Conservation (phyloP, 2,329 filamentous ascomycete species). For the Aspergillus calidoustus region DNA sequence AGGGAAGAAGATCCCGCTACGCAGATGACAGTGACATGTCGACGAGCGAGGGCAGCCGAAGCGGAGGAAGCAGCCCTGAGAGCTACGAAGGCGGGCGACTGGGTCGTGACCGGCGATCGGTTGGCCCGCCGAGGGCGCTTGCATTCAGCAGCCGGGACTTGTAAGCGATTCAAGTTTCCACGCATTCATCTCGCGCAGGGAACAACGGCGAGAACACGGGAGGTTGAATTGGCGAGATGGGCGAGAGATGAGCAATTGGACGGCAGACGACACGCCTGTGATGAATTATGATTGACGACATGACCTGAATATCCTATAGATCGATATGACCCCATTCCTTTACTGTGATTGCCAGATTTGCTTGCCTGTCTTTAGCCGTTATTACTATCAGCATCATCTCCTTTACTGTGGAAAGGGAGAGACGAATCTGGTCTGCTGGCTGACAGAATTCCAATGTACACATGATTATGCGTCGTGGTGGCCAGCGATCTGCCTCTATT, state of each 20-base stretch:
- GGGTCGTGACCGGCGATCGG: slow-evolving; percentile 27
- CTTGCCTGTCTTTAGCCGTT: slow-evolving; percentile 1
- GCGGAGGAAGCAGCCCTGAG: slow-evolving; percentile 61
- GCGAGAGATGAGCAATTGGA: background rate
- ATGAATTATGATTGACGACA: slow-evolving; percentile 37
- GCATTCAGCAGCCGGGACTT: slow-evolving; percentile 28
- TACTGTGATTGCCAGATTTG: background rate
- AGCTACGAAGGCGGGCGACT: slow-evolving; percentile 33
- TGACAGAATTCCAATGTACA: slow-evolving; percentile 13
- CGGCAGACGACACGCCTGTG: slow-evolving; percentile 5
- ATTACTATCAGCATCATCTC: slow-evolving; percentile 1
- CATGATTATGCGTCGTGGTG: slow-evolving; percentile 13
- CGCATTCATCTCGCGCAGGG: background rate
- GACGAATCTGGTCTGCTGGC: slow-evolving; percentile 15
- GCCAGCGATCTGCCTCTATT: slow-evolving; percentile 13
- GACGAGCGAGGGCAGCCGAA: slow-evolving; percentile 52
- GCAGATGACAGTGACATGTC: slow-evolving; percentile 52
- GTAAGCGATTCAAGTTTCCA: background rate
- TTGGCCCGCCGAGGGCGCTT: slow-evolving; percentile 30
- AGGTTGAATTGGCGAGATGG: background rate
- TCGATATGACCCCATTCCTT: slow-evolving; percentile 22
- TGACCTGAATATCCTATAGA: slow-evolving; percentile 29
- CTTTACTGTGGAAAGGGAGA: slow-evolving; percentile 1
- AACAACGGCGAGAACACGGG: background rate
- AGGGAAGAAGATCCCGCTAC: slow-evolving; percentile 57